These are phyloP conservation scores for Alternaria sp. DNA, from an alignment of 2,329 filamentous ascomycete genomes.

Conservation along the genomic window DNA sequence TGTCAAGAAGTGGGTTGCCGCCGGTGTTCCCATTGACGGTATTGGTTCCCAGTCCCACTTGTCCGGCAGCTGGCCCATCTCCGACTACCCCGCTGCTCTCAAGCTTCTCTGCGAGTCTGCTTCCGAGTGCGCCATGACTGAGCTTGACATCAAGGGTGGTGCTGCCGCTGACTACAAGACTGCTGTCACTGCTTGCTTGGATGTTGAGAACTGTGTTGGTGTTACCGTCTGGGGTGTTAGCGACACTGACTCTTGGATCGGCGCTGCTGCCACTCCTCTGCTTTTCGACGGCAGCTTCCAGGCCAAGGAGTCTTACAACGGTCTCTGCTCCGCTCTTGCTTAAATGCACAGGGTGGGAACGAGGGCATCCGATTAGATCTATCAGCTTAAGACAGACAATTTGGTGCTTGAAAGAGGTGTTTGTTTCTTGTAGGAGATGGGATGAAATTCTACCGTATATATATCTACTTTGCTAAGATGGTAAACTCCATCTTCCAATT, in stretches of 20 bases:
- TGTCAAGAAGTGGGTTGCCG: slow-evolving; percentile 70
- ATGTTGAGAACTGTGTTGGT: slow-evolving; percentile 67
- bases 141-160: slow-evolving; percentile 71
- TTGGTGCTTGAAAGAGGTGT: not conserved
- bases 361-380: not conserved
- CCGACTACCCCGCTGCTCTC: slow-evolving; percentile 59
- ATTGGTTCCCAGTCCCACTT: slow-evolving; percentile 69
- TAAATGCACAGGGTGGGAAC: not conserved
- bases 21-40: slow-evolving; percentile 71
- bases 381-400: not conserved
- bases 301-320: slow-evolving; percentile 54
- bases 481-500: not conserved
- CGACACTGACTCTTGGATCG: slow-evolving; percentile 56
- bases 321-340: slow-evolving; percentile 26
- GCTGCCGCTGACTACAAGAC: slow-evolving; percentile 66
- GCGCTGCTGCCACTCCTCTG: slow-evolving; percentile 47
- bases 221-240: slow-evolving; percentile 69
- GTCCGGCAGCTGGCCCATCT: slow-evolving; percentile 53
- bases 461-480: not conserved
- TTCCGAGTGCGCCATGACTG: slow-evolving; percentile 70
- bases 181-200: slow-evolving; percentile 63
- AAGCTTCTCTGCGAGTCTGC: slow-evolving; percentile 61
- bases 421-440: not conserved
- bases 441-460: slow-evolving; percentile 4
- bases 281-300: slow-evolving; percentile 54